A percentile compares a stretch with the other conserved stretches of the same genome.
phyloP scores from a whole-genome alignment of 1,284 basidiomycete species.

The Wolfiporia cocos region DNA sequence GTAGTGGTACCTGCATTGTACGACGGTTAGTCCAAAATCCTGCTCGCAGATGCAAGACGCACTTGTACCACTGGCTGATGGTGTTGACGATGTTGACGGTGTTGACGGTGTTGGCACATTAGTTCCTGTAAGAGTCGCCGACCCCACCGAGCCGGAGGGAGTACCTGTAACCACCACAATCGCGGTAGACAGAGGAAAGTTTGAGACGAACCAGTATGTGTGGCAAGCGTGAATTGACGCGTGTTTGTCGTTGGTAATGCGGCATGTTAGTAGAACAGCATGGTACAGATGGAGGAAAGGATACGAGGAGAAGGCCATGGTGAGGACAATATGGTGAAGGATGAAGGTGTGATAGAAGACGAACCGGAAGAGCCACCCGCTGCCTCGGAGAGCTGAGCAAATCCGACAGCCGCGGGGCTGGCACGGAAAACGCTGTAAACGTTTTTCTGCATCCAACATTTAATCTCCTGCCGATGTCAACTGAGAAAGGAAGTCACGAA shows the following conservation, averaged over 20 bases:
- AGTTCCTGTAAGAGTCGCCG: neutral
- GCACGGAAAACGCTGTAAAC: constrained; percentile 51
- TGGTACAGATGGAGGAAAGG: neutral
- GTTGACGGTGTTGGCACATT: too few relatives aligned
- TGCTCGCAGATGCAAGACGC: neutral
- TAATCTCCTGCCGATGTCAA: neutral
- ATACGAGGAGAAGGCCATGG: neutral
- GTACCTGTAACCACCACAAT: neutral
- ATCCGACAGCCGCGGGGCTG: constrained; percentile 46
- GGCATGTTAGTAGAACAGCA: neutral
- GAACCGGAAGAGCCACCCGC: constrained; percentile 12
- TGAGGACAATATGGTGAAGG: neutral
- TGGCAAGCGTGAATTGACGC: neutral
- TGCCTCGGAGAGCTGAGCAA: constrained; percentile 36
- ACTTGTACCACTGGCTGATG: neutral
- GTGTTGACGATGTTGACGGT: too few relatives aligned
- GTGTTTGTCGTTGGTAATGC: neutral
- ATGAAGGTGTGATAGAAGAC: neutral
- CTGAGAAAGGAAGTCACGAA: constrained; percentile 2
- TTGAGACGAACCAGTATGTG: neutral
- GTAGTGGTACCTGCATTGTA: neutral
- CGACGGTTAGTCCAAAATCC: neutral
- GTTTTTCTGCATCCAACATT: constrained; percentile 37
- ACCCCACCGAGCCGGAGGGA: neutral
- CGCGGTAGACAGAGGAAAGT: neutral